phyloP scores from a whole-genome alignment of 768 basidiomycete genomes.

The Kwoniella shandongensis region DNA sequence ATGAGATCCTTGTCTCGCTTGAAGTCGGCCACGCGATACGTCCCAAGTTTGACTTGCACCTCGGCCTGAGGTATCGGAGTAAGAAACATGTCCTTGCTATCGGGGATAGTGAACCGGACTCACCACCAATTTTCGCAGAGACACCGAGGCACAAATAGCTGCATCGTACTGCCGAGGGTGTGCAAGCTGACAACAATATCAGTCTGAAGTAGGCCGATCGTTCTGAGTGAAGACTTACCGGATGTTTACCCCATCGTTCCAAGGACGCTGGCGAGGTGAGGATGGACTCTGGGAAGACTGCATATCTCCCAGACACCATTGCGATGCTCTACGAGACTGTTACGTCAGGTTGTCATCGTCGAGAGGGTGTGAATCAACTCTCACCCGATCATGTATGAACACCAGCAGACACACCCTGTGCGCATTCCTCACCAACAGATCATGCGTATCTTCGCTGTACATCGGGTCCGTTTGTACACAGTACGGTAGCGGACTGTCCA shows the following conservation, averaged over 20 bases:
- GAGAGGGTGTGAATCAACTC: background rate
- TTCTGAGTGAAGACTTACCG: constrained; percentile 4
- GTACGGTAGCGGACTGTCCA: constrained; percentile 18
- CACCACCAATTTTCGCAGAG: constrained; percentile 15
- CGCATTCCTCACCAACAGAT: constrained; percentile 20
- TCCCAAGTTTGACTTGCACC: constrained; percentile 5
- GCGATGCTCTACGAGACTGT: constrained; percentile 16
- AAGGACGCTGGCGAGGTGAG: constrained; percentile 8
- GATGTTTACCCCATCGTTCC: constrained; percentile 14
- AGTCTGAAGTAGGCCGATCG: too few species aligned
- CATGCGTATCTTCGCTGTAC: constrained; percentile 4
- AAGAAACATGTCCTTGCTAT: too few species aligned
- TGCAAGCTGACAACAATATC: constrained; percentile 6
- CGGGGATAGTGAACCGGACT: background rate
- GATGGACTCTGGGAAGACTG: constrained; percentile 17
- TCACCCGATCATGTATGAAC: constrained; percentile 21
- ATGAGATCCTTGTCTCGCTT: constrained; percentile 8
- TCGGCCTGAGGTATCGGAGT: too few species aligned
- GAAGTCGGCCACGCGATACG: background rate
- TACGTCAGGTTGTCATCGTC: background rate
- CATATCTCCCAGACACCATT: constrained; percentile 22
- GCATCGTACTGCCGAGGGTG: constrained; percentile 5
- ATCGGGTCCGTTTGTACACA: constrained; percentile 17
- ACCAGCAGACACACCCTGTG: constrained; percentile 15
- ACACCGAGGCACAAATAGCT: constrained; percentile 18